phyloP scores from a whole-genome alignment of 1,284 basidiomycete species.

The Cryptococcus sp. region DNA sequence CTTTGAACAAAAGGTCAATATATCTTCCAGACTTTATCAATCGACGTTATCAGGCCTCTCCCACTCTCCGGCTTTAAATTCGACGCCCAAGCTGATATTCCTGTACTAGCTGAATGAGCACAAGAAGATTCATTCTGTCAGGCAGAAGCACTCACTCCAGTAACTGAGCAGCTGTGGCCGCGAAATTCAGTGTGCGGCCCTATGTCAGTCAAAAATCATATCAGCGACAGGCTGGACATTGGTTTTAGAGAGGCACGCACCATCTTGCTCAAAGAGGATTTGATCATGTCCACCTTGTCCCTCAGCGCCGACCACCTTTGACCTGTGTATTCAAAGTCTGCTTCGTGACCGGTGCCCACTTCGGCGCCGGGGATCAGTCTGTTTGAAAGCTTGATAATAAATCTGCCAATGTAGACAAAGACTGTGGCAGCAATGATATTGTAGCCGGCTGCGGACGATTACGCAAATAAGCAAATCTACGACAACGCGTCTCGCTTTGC shows the following conservation, averaged over 20 bases:
- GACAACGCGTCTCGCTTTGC: too few relatives aligned
- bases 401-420: constrained; percentile 2
- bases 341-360: background rate
- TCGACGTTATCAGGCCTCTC: constrained; percentile 21
- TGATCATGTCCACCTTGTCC: constrained; percentile 4
- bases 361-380: background rate
- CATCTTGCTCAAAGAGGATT: constrained; percentile 2
- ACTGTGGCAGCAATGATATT: constrained; percentile 3
- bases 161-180: constrained; percentile 12
- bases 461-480: background rate
- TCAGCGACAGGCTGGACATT: background rate
- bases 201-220: background rate
- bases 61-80: constrained; percentile 26
- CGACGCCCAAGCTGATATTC: constrained; percentile 19
- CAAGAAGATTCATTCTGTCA: background rate
- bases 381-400: constrained; percentile 9
- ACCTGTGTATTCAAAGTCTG: background rate
- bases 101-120: constrained; percentile 5
- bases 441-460: background rate
- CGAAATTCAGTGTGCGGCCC: constrained; percentile 20
- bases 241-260: constrained; percentile 1
- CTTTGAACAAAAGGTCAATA: too few relatives aligned
- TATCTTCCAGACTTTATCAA: background rate
- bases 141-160: constrained; percentile 18
- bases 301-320: constrained; percentile 1